Conservation (phyloP, 352 stramenopile species). For the Hyaloperonospora arabidopsidis region DNA sequence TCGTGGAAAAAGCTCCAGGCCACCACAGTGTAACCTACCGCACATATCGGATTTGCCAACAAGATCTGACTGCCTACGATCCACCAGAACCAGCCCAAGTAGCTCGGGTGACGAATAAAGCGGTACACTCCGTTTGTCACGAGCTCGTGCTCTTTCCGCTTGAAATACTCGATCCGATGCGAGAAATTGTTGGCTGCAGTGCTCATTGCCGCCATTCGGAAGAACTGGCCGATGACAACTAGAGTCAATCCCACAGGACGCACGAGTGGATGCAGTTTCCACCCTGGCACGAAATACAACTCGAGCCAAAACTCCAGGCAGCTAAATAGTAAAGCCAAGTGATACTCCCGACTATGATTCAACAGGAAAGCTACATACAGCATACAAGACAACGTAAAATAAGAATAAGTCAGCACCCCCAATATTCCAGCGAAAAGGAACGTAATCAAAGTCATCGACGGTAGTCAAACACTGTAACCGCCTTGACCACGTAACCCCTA, state of each 20-base stretch:
- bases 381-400: no score
- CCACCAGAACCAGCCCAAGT: constrained; percentile 96
- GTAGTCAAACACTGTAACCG: no score
- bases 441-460: no score
- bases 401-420: no score
- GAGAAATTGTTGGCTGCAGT: constrained; percentile 93
- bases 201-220: constrained; percentile 88
- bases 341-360: constrained; percentile 88
- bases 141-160: constrained; percentile 89
- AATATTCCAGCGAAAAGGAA: no score
- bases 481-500: no score
- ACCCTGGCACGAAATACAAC: constrained; percentile 60
- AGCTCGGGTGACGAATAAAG: constrained; percentile 91
- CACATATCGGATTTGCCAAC: constrained; percentile 86
- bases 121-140: constrained; percentile 91
- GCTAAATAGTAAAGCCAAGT: constrained; percentile 73
- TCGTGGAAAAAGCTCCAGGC: constrained; percentile 93
- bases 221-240: constrained; percentile 79
- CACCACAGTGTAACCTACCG: constrained; percentile 78
- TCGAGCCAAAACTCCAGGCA: constrained; percentile 90
- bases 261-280: constrained; percentile 61
- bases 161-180: constrained; percentile 91
- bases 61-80: constrained; percentile 92
- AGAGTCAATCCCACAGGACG: constrained; percentile 54
- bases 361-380: constrained; percentile 70